Conservation (phyloP, 2,329 filamentous ascomycete species). For the Setomelanomma holmii region DNA sequence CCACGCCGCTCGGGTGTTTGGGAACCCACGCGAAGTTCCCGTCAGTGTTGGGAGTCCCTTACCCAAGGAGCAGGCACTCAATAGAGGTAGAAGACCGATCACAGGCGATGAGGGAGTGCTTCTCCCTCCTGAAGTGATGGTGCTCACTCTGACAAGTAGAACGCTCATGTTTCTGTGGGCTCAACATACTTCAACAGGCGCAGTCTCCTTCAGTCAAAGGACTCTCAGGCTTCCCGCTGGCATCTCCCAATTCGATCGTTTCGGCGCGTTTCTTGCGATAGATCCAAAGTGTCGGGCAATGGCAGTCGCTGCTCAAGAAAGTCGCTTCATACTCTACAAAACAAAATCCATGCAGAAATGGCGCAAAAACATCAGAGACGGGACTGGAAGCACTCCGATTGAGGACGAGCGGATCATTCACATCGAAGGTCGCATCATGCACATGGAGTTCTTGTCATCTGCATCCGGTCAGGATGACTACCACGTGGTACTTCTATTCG, state of each 20-base stretch:
- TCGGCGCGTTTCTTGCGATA: constrained; percentile 73
- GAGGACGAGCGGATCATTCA: constrained; percentile 55
- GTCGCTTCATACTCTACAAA: constrained; percentile 74
- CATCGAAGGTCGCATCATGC: constrained; percentile 75
- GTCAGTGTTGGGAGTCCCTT: constrained; percentile 27
- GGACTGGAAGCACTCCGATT: constrained; percentile 65
- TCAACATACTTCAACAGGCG: constrained; percentile 52
- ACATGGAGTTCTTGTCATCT: constrained; percentile 85
- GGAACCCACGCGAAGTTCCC: constrained; percentile 47
- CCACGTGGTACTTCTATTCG: constrained; percentile 76
- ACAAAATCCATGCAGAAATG: constrained; percentile 64
- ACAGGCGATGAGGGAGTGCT: constrained; percentile 27
- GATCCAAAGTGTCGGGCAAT: constrained; percentile 73
- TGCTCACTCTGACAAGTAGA: constrained; percentile 76
- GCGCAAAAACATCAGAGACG: constrained; percentile 53
- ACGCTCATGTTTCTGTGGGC: constrained; percentile 81
- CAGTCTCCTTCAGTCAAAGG: constrained; percentile 67
- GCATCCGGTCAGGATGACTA: constrained; percentile 69
- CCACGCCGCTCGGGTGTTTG: constrained; percentile 78
- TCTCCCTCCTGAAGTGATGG: constrained; percentile 77
- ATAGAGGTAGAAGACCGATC: constrained; percentile 19
- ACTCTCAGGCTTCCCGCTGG: constrained; percentile 66
- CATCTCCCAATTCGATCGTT: constrained; percentile 59
- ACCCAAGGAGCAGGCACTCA: constrained; percentile 17
- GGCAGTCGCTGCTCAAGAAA: constrained; percentile 74